Percentiles rank a stretch among this genome's conserved stretches.
Conservation (phyloP, 202 grass and related monocot genomes). For the Elaeis oleifera region DNA sequence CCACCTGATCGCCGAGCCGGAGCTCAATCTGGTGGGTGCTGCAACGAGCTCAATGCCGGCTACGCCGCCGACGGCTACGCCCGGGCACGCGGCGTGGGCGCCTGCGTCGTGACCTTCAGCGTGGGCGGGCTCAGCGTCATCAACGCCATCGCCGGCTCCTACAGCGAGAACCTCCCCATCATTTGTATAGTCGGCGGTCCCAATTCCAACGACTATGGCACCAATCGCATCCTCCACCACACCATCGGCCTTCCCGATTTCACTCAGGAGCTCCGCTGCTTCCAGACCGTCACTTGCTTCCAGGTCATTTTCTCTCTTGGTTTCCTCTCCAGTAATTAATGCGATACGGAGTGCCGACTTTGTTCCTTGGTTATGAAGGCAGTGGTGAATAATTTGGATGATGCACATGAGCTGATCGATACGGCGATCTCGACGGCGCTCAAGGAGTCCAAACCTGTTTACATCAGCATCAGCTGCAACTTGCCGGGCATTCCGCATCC, state of each 20-base stretch:
- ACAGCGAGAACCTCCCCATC: slow-evolving; percentile 74
- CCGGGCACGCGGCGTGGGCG: slow-evolving; percentile 51
- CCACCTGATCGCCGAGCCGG: slow-evolving; percentile 66
- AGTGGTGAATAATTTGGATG: slow-evolving; percentile 82
- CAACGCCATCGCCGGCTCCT: slow-evolving; percentile 75
- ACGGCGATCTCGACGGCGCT: slow-evolving; percentile 76
- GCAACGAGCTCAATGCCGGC: slow-evolving; percentile 98
- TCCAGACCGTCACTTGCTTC: slow-evolving; percentile 48
- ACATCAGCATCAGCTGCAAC: slow-evolving; percentile 91
- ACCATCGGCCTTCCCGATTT: slow-evolving; percentile 84
- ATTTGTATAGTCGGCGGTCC: slow-evolving; percentile 72
- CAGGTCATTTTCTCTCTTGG: slow-evolving; percentile 16
- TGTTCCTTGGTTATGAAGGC: slow-evolving; percentile 29
- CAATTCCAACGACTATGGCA: slow-evolving; percentile 81
- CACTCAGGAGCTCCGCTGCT: slow-evolving; percentile 62
- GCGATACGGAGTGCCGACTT: not conserved
- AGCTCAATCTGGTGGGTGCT: slow-evolving; percentile 68
- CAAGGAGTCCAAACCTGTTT: slow-evolving; percentile 85
- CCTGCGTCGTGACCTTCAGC: slow-evolving; percentile 78
- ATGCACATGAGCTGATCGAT: slow-evolving; percentile 84
- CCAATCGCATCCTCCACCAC: slow-evolving; percentile 73
- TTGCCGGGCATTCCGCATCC: slow-evolving; percentile 61
- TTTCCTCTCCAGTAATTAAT: too few relatives aligned
- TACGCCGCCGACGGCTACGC: slow-evolving; percentile 89
- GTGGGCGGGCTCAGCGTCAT: slow-evolving; percentile 74